These are phyloP conservation scores for Diaporthe citri DNA, from an alignment of 2,329 filamentous ascomycete genomes.

Conservation along the genomic window DNA sequence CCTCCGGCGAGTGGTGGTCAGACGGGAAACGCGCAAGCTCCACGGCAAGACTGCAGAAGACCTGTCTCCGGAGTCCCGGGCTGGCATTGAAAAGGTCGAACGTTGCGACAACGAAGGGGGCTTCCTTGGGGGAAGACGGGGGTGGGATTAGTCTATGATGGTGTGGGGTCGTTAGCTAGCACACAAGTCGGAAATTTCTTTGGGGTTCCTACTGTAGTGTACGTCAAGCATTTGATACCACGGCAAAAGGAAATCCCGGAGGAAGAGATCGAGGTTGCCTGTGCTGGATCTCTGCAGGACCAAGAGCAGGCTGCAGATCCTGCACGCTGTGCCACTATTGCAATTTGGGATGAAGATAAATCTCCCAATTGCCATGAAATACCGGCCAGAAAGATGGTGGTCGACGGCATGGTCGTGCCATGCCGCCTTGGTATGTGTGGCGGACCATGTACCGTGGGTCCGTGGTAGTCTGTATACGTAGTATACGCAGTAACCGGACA, in stretches of 20 bases:
- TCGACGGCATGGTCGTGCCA: neutral
- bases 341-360: neutral
- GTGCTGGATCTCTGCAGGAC: constrained; percentile 23
- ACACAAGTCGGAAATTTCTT: constrained; percentile 27
- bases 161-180: constrained; percentile 3
- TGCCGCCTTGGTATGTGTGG: constrained; percentile 27
- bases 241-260: constrained; percentile 23
- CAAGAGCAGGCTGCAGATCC: constrained; percentile 27
- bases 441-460: constrained; percentile 4
- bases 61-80: constrained; percentile 1
- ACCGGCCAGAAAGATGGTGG: neutral
- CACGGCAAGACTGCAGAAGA: constrained; percentile 6
- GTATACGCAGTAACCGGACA: neutral
- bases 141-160: constrained; percentile 15
- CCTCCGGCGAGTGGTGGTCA: neutral
- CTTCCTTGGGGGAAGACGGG: neutral
- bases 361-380: constrained; percentile 1
- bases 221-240: constrained; percentile 17
- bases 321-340: constrained; percentile 14
- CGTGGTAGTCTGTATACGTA: neutral
- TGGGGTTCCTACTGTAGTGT: constrained; percentile 13
- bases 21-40: constrained; percentile 21
- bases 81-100: neutral
- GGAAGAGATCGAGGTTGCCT: constrained; percentile 16
- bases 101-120: neutral